Evolutionary conservation across 1,139 yeast genomes (phyloP), one percentile per base, ranked within the genome.

Genomic region (Pneumocystis carinii): DNA sequence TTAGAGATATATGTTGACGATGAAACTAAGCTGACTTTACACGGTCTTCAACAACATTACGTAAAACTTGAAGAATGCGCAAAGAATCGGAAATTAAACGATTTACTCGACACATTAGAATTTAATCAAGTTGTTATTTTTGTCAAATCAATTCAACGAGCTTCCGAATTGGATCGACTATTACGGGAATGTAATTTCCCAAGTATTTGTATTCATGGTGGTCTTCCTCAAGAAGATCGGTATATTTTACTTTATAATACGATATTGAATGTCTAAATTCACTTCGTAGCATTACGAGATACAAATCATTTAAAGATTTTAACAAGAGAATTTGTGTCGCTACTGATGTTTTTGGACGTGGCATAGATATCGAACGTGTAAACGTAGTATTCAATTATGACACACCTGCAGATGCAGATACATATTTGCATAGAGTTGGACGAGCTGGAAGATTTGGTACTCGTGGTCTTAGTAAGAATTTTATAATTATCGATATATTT

Each of bases 371-470:
- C 70, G 98, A 92, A 81, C 90, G 98, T 79, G 90, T 92, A 78
- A 92, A 92, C 78, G 80, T 92, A 76, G 98, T 97, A 67, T 90
- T 92, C 80, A 92, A 92, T 81, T 92, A 92, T 77, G 98, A 92
- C 78, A 79, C 88, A 48, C 66, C 62, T 10, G 63, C 59, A 7
- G 59, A 61, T 78, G 96, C 97, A 68, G 98, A 92, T 77, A 97
- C 92, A 78, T 92, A 92, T 78, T 83, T 92, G 75, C 98, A 92
- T 81, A 88, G 98, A 80, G 98, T 92, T 67, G 98, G 98, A 75
- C 90, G 98, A 84, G 98, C 98, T 70, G 98, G 98, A 78, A 90
- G 98, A 82, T 92, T 92, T 73, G 98, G 98, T 81, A 92, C 98
- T 75, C 92, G 92, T 80, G 98, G 98, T 79, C 84, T 92, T 72